Evolutionary conservation across 495 filamentous ascomycete genomes (phyloP).

Genomic region (Daldinia loculata): DNA sequence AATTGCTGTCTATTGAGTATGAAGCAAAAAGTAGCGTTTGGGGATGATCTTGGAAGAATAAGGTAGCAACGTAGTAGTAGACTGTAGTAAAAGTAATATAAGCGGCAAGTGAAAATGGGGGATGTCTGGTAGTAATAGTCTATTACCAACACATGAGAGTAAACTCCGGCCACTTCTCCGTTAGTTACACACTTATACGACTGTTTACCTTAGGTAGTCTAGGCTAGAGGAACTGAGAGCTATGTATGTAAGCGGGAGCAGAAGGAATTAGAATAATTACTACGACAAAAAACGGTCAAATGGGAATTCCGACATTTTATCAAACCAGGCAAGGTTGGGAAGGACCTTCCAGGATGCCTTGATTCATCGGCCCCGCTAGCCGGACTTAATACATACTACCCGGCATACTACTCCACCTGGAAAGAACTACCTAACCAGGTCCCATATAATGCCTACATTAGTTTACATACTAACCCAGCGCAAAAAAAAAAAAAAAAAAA

Average conservation of each 20-base stretch:
- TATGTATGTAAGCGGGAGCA: neutral
- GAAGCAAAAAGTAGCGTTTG: slow-evolving; percentile 13
- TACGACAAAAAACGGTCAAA: neutral
- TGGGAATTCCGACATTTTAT: neutral
- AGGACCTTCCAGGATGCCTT: slow-evolving; percentile 36
- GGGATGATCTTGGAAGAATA: neutral
- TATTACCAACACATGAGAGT: slow-evolving; percentile 6
- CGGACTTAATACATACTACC: neutral
- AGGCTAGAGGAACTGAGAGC: neutral
- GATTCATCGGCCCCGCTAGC: slow-evolving; percentile 41
- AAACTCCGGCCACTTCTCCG: neutral
- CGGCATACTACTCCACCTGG: slow-evolving; percentile 28
- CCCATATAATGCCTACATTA: slow-evolving; percentile 5
- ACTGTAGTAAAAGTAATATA: slow-evolving; percentile 4
- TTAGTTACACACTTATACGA: slow-evolving; percentile 1
- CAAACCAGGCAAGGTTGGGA: slow-evolving; percentile 23
- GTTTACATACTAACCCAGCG: neutral
- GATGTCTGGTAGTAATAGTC: slow-evolving; percentile 8
- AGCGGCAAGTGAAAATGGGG: slow-evolving; percentile 10
- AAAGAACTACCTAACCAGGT: slow-evolving; percentile 1
- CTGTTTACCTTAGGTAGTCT: neutral
- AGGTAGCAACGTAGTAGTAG: neutral
- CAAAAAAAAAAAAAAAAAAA: neutral
- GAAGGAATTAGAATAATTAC: neutral
- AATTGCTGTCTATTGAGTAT: slow-evolving; percentile 8